Base-by-base conservation (phyloP, 495 filamentous ascomycete species). In the Neurospora sp. region DNA sequence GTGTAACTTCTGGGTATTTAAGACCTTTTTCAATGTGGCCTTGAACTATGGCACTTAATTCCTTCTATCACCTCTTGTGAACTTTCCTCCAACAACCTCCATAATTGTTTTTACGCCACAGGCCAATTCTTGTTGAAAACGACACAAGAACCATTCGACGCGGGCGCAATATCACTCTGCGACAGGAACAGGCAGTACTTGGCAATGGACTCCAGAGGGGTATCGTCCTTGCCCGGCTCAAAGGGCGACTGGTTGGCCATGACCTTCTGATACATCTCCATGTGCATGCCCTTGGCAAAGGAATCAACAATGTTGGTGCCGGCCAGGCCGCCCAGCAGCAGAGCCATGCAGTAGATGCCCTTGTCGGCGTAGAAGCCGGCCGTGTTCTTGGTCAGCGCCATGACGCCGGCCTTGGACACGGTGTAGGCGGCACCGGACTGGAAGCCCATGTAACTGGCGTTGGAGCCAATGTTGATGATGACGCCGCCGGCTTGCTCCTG, bases 321-420 rank as follows among this genome's bases (percentile, higher is more conserved):
- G 0, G 78, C 22, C 87, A 91, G 89, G 10, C 77, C 86, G 27
- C 88, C 89, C 61, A 88, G 77, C 79, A 86, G 79, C 70, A 91
- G 78, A 0, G 86, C 87, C 44, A 90, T 84, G 74, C 82, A 85
- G 65, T 85, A 83, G 76, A 91, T 89, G 27, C 87, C 86, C 78
- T 88, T 86, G 46, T 78, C 80, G 0, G 82, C 85, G 77, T 91
- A 91, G 78, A 80, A 88, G 0, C 84, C 82, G 3, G 88, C 89
- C 39, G 88, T 91, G 77, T 85, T 90, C 79, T 90, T 90, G 31
- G 89, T 90, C 73, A 90, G 78, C 5, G 88, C 89, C 14, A 89
- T 75, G 18, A 91, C 76, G 37, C 81, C 86, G 71, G 86, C 83
- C 79, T 88, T 88, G 75, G 82, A 83, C 7, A 82, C 83, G 3